Conservation (phyloP, 1,284 basidiomycete genomes). For the Rhodotorula sp. region DNA sequence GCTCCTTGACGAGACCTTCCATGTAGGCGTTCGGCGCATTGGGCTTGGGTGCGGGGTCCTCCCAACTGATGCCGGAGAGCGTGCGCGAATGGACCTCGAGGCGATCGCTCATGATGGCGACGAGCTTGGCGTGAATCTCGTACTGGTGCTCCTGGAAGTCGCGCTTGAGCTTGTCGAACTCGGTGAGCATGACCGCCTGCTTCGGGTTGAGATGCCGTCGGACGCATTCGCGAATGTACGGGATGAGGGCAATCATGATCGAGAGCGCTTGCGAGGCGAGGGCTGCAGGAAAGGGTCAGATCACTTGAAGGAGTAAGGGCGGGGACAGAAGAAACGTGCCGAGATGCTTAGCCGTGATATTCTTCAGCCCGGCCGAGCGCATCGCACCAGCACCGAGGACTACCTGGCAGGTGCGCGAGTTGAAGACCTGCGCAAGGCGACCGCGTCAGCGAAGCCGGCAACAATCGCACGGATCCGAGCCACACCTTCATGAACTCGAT, state of each 20-base stretch:
- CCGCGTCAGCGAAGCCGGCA: neutral
- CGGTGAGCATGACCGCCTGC: conserved; percentile 92
- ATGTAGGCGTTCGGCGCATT: conserved; percentile 70
- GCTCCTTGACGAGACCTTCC: conserved; percentile 88
- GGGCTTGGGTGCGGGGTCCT: conserved; percentile 56
- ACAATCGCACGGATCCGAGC: too few species aligned
- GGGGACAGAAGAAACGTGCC: conserved; percentile 58
- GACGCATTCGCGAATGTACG: conserved; percentile 91
- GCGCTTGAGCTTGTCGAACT: conserved; percentile 97
- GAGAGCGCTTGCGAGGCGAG: conserved; percentile 93
- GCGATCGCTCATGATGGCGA: conserved; percentile 97
- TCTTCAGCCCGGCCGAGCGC: conserved; percentile 94
- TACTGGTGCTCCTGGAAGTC: conserved; percentile 99
- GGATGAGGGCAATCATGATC: conserved; percentile 91
- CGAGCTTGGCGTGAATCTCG: conserved; percentile 95
- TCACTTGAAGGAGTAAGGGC: conserved; percentile 14
- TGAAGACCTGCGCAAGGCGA: conserved; percentile 64
- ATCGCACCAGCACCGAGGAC: conserved; percentile 97
- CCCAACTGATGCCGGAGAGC: conserved; percentile 77
- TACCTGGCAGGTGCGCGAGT: conserved; percentile 96
- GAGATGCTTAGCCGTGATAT: conserved; percentile 97
- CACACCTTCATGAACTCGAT: conserved; percentile 86
- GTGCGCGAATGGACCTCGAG: conserved; percentile 79
- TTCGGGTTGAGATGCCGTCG: conserved; percentile 85
- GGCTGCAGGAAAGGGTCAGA: conserved; percentile 48